Evolutionary conservation across 108 stramenopile genomes (phyloP), one percentile per base, ranked within the genome.

Genomic region (Nitzschia sp.): DNA sequence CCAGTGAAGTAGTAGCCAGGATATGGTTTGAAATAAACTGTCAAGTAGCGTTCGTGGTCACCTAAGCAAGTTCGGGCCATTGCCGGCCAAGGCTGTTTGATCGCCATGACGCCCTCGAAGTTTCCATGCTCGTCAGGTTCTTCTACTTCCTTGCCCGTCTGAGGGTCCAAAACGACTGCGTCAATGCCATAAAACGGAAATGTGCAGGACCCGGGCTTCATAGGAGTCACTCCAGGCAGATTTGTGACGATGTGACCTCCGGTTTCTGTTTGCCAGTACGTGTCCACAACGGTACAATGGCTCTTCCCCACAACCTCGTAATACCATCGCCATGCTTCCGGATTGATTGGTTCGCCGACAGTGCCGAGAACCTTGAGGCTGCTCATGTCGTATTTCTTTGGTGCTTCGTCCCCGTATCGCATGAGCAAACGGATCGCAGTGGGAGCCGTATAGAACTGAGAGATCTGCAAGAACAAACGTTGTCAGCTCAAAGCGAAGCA

Each of bases 241-340:
- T 97, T 97, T 6, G 96, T 94, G 27, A 94, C 81, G 28, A 99
- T 78, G 66, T 98, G 97, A 28, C 97, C 98, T 24, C 98, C 98
- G 6, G 98, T 99, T 75, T 99, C 98, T 19, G 98, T 99, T 85
- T 93, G 90, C 98, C 98, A 99, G 79, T 96, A 99, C n/a, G 98
- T 99, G 79, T 99, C 98, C 5, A 96, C 96, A 15, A 98, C 87
- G 51, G 96, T 83, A 72, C 97, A 98, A 23, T 83, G 62, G 53
- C 71, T 66, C 32, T 91, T 82, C 24, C 97, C 98, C 64, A 97
- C 94, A 54, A 87, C 83, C 59, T 97, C 88, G 77, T 90, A 95
- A 75, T 98, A 99, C 98, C 98, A 99, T 38, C 90, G 75, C 97
- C 97, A 99, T 28, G 98, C 98, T 75, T 97, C 97, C 3, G 98